Evolutionary conservation across 1,284 basidiomycete species (phyloP).

Genomic region (Pseudozyma thailandica): DNA sequence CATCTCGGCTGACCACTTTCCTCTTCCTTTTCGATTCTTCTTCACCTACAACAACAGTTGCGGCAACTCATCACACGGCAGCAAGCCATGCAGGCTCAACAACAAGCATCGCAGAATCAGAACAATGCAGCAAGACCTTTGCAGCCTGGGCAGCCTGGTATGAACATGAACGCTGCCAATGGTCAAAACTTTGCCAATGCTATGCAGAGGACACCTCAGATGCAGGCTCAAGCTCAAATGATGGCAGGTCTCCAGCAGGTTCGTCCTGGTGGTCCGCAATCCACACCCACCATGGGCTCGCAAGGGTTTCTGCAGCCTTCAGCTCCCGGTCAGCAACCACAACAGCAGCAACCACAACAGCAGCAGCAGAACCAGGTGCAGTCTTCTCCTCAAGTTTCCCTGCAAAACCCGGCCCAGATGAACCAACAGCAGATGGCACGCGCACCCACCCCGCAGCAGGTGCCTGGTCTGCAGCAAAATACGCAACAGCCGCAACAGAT

Average conservation of each 20-base stretch:
- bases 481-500: constrained; percentile 30
- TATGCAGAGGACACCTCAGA: constrained; percentile 49
- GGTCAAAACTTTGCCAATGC: constrained; percentile 49
- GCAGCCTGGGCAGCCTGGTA: constrained; percentile 48
- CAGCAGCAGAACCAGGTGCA: constrained; percentile 23
- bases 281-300: constrained; percentile 32
- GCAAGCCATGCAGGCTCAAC: constrained; percentile 55
- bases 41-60: constrained; percentile 11
- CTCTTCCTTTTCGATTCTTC: background rate
- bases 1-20: constrained; percentile 4
- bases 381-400: constrained; percentile 26
- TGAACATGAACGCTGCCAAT: constrained; percentile 22
- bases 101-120: constrained; percentile 47
- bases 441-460: constrained; percentile 20
- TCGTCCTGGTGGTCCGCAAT: constrained; percentile 31
- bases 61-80: constrained; percentile 50
- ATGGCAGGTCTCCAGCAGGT: constrained; percentile 49
- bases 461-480: constrained; percentile 21
- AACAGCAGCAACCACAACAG: constrained; percentile 12
- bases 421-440: constrained; percentile 37
- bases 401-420: constrained; percentile 21
- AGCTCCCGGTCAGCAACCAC: constrained; percentile 23
- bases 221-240: constrained; percentile 55
- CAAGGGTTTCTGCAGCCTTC: constrained; percentile 36
- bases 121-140: constrained; percentile 33